Conservation (phyloP, 2,329 filamentous ascomycete genomes). For the Venturia carpophila region DNA sequence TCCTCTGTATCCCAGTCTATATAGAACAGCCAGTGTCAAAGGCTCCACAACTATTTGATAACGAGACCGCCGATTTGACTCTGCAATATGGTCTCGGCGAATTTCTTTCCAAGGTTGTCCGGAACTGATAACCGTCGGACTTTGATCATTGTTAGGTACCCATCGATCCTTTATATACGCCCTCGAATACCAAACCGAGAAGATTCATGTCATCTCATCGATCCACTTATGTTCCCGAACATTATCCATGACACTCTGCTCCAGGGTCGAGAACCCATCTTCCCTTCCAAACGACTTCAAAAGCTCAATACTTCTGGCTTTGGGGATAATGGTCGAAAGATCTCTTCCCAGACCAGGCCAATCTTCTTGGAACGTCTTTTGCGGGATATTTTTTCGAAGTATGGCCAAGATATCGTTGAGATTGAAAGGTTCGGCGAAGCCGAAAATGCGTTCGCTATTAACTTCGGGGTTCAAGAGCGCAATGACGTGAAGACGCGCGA, state of each 20-base stretch:
- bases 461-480: constrained; percentile 18
- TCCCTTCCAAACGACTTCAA: constrained; percentile 15
- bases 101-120: too few relatives aligned
- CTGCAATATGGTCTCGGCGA: too few relatives aligned
- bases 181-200: neutral
- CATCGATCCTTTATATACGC: too few relatives aligned
- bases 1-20: too few relatives aligned
- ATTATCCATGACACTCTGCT: constrained; percentile 14
- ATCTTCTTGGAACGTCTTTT: constrained; percentile 30
- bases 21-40: too few relatives aligned
- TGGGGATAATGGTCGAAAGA: neutral
- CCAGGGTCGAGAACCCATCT: constrained; percentile 14
- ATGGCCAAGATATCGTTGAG: constrained; percentile 19
- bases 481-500: constrained; percentile 29
- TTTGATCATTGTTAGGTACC: too few relatives aligned
- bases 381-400: constrained; percentile 26
- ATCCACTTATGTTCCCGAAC: neutral
- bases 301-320: constrained; percentile 12
- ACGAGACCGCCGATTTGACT: too few relatives aligned
- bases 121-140: too few relatives aligned
- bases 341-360: neutral
- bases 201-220: neutral
- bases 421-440: constrained; percentile 18
- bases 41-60: too few relatives aligned
- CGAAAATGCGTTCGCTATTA: constrained; percentile 19